A percentile compares a stretch with the other conserved stretches of the same genome.
Conservation (phyloP, 192 early-diverging fungal species). For the Phlyctochytrium arcticum region DNA sequence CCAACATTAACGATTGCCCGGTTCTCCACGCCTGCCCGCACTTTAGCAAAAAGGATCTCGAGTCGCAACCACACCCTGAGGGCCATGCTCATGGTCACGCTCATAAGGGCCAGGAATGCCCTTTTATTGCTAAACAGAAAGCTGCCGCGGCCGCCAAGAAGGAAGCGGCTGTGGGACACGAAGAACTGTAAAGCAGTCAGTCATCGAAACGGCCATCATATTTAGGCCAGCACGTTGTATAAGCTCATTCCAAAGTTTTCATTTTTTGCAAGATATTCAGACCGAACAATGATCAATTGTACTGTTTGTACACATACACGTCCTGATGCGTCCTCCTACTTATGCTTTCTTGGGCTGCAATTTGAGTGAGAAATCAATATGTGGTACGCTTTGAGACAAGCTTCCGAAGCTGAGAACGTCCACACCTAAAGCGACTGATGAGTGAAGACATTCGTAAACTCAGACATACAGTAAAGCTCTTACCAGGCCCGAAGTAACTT, state of each 20-base stretch:
- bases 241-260: no score
- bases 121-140: slow-evolving; percentile 4
- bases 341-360: slow-evolving; percentile 46
- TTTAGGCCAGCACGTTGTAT: no score
- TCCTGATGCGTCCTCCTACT: no score
- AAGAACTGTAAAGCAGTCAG: slow-evolving; percentile 3
- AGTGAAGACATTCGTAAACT: no score
- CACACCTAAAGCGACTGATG: slow-evolving; percentile 47
- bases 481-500: slow-evolving; percentile 76
- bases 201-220: no score
- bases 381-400: slow-evolving; percentile 90
- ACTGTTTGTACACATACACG: no score
- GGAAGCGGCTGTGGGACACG: background rate
- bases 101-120: slow-evolving; percentile 4
- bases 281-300: no score
- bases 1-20: slow-evolving; percentile 16
- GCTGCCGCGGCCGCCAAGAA: background rate
- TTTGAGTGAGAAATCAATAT: slow-evolving; percentile 97
- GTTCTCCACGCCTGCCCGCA: slow-evolving; percentile 27
- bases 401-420: slow-evolving; percentile 92
- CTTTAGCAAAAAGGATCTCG: slow-evolving; percentile 19
- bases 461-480: no score
- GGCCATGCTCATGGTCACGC: slow-evolving; percentile 19
- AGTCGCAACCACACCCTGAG: slow-evolving; percentile 13
- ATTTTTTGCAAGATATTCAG: no score